phyloP scores from a whole-genome alignment of 106 monocot species.

The Iris macrosiphon region DNA sequence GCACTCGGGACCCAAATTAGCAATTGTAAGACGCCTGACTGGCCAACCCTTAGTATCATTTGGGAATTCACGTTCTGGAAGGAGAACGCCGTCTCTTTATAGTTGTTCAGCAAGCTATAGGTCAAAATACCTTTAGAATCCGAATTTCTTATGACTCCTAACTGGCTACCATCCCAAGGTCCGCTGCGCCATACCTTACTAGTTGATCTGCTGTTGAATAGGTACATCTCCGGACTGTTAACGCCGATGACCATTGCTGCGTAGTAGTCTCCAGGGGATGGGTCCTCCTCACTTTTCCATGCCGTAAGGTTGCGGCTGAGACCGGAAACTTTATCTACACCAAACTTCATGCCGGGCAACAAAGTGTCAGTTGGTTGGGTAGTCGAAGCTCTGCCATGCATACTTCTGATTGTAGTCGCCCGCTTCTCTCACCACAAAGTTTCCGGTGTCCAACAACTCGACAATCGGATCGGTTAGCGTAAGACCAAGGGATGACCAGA shows the following conservation, averaged over 20 bases:
- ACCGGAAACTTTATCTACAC: background rate
- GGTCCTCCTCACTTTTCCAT: background rate
- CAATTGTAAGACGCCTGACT: background rate
- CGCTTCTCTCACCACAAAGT: conserved; percentile 3
- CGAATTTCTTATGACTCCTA: background rate
- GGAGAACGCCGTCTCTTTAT: background rate
- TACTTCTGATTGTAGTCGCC: background rate
- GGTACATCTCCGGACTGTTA: background rate
- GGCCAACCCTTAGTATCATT: background rate
- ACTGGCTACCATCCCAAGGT: background rate
- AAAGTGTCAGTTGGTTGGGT: background rate
- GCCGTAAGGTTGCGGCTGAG: background rate
- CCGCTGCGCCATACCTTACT: background rate
- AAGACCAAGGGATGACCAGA: background rate
- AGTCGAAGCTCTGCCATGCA: conserved; percentile 3
- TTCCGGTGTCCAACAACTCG: background rate
- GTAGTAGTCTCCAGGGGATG: background rate
- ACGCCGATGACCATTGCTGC: background rate
- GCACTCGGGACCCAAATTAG: too few species aligned
- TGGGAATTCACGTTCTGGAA: background rate
- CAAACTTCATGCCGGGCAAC: background rate
- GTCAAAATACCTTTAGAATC: background rate
- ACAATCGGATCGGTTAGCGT: background rate
- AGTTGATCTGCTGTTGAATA: background rate
- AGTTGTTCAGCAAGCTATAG: background rate